These are phyloP conservation scores for Suhomyces xylopsoci DNA, from an alignment of 805 yeast species.

Conservation along the genomic window DNA sequence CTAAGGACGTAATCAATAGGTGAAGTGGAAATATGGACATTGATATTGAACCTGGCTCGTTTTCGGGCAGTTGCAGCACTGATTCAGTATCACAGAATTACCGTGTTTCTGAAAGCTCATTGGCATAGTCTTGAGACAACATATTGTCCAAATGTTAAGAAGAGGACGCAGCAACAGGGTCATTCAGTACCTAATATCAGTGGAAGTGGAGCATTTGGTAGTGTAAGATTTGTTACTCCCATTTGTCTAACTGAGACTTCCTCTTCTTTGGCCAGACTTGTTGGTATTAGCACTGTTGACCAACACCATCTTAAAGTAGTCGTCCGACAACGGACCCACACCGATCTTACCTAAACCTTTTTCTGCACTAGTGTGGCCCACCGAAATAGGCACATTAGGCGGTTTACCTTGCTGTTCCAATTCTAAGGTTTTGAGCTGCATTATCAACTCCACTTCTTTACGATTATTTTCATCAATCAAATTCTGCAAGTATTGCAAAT, in stretches of 20 bases:
- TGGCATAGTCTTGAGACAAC: background rate
- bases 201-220: background rate
- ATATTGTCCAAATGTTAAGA: background rate
- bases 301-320: slow-evolving; percentile 18
- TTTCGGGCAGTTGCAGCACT: background rate
- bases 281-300: slow-evolving; percentile 10
- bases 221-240: too few species aligned
- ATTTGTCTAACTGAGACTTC: background rate
- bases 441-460: slow-evolving; percentile 69
- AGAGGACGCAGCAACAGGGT: background rate
- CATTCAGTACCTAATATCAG: background rate
- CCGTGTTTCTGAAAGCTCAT: background rate
- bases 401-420: slow-evolving; percentile 36
- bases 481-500: slow-evolving; percentile 63
- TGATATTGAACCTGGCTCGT: background rate
- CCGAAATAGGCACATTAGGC: slow-evolving; percentile 40
- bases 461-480: slow-evolving; percentile 76
- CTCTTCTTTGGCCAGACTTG: slow-evolving; percentile 3
- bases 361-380: slow-evolving; percentile 75
- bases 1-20: background rate
- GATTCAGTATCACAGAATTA: background rate
- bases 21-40: too few species aligned
- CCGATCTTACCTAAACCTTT: slow-evolving; percentile 72
- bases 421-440: slow-evolving; percentile 56
- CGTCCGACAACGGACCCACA: slow-evolving; percentile 70